Base-by-base conservation (phyloP, 164 flowering plant genomes). In the Tetracentron sinense region DNA sequence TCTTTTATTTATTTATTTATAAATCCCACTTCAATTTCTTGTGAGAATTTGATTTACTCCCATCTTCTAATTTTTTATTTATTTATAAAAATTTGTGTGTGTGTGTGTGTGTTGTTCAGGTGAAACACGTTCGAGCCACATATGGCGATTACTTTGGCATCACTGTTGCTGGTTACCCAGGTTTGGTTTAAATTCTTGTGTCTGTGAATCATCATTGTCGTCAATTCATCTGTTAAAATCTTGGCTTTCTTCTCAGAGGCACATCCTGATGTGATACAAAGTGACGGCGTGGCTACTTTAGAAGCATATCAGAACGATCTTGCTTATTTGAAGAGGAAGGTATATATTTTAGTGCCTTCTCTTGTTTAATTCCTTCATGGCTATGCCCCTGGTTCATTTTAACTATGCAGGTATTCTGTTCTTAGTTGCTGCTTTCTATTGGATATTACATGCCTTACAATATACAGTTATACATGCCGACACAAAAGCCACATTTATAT, bases 151-250 rank as follows among this genome's bases (percentile, higher is more conserved):
- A 85, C 81, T 95, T 95, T 70, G 97, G 99, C 63, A 86, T 95
- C 0, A 88, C 97, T 26, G 97, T 95, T 66, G 99, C 99, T 60
- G 97, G 99, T 42, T 92, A 95, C 77, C 99, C 99, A 75, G 98
- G 98, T 89, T 38, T 20, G 63, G 50, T 46, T 56, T 21, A 31
- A 31, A 48, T 23, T 30, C 44, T 54, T 21, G 2, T 20, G n/a
- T 4, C 14, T 1, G 44, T 38, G 44, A 38, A 8, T 65, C 26
- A 19, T 53, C 15, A 19, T 7, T 17, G 58, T 50, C 29, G 6
- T n/a, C 42, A 23, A 7, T 1, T 48, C 20, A 42, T 0, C 0
- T 29, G 28, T n/a, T 62, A 2, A n/a, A 11, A 12, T 33, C 29
- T n/a, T 30, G 6, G 35, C 27, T 54, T 42, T 51, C 38, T 54